A percentile compares a stretch with the other conserved stretches of the same genome.
These are phyloP conservation scores for Pilatotrama ljubarskyi DNA, from an alignment of 768 basidiomycete species.

Conservation along the genomic window DNA sequence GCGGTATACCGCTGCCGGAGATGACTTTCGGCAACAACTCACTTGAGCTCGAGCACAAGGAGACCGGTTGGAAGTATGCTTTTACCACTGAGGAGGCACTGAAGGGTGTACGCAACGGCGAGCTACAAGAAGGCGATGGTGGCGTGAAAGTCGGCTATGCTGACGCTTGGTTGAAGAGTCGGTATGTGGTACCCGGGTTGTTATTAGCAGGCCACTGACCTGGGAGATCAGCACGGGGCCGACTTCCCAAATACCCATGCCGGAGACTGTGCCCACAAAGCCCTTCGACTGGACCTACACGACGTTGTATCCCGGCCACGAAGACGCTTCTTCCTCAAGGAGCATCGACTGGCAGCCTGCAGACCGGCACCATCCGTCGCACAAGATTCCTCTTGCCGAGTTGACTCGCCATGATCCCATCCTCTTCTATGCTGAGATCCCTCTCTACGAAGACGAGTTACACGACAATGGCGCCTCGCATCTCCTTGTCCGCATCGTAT, in stretches of 20 bases:
- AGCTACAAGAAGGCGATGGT: slow-evolving; percentile 78
- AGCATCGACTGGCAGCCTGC: slow-evolving; percentile 50
- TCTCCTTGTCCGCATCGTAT: slow-evolving; percentile 77
- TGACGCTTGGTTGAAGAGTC: slow-evolving; percentile 89
- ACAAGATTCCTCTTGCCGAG: slow-evolving; percentile 80
- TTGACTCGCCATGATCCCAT: slow-evolving; percentile 92
- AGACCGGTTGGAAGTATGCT: slow-evolving; percentile 61
- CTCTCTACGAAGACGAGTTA: slow-evolving; percentile 93
- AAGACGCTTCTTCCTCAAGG: slow-evolving; percentile 20
- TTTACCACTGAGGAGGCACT: slow-evolving; percentile 75
- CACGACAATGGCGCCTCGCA: slow-evolving; percentile 95
- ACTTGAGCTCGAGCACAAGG: slow-evolving; percentile 64
- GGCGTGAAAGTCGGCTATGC: slow-evolving; percentile 95
- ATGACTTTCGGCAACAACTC: slow-evolving; percentile 94
- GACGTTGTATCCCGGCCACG: slow-evolving; percentile 76
- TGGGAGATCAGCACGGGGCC: slow-evolving; percentile 65
- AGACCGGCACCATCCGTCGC: slow-evolving; percentile 54
- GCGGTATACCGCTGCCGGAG: slow-evolving; percentile 82
- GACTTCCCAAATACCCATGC: slow-evolving; percentile 62
- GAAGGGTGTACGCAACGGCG: slow-evolving; percentile 69
- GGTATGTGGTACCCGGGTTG: slow-evolving; percentile 46
- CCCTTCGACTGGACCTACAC: slow-evolving; percentile 99
- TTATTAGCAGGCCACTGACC: neutral
- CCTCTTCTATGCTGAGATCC: slow-evolving; percentile 95
- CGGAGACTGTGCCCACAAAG: slow-evolving; percentile 72